Conservation (phyloP, 495 filamentous ascomycete genomes). For the Ascobolus immersus region DNA sequence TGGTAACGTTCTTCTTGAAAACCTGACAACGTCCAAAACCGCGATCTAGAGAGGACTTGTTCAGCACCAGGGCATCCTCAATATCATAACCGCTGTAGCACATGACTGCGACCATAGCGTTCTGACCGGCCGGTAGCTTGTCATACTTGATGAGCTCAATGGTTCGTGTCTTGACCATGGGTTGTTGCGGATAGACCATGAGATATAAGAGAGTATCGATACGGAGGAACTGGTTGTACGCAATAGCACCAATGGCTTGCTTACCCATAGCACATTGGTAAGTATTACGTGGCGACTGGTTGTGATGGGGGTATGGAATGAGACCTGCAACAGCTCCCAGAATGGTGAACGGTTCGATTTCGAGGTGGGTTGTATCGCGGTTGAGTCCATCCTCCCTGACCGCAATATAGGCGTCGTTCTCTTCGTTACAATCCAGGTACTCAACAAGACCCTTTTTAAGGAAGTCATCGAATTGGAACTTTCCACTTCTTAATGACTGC, state of each 20-base stretch:
- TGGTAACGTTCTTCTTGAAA: slow-evolving; percentile 60
- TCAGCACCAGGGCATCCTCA: slow-evolving; percentile 88
- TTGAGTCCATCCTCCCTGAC: slow-evolving; percentile 64
- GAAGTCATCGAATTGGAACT: slow-evolving; percentile 77
- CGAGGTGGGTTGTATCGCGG: slow-evolving; percentile 63
- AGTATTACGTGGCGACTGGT: slow-evolving; percentile 94
- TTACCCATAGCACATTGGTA: slow-evolving; percentile 99
- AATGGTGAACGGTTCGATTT: slow-evolving; percentile 94
- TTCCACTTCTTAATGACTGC: slow-evolving; percentile 44
- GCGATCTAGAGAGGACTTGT: slow-evolving; percentile 80
- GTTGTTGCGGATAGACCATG: slow-evolving; percentile 92
- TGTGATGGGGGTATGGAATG: slow-evolving; percentile 96
- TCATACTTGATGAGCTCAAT: slow-evolving; percentile 96
- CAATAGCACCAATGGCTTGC: slow-evolving; percentile 94
- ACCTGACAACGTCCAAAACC: slow-evolving; percentile 94
- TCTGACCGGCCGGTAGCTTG: slow-evolving; percentile 87
- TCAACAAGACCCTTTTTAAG: slow-evolving; percentile 70
- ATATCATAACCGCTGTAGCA: slow-evolving; percentile 98
- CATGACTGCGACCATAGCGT: slow-evolving; percentile 94
- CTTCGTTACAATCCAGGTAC: slow-evolving; percentile 94
- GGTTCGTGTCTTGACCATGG: slow-evolving; percentile 86
- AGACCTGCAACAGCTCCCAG: slow-evolving; percentile 91
- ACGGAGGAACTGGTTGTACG: slow-evolving; percentile 84
- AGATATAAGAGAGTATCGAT: slow-evolving; percentile 90
- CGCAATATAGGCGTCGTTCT: slow-evolving; percentile 83